Evolutionary conservation across 305 asterid species (phyloP), one percentile per base, ranked within the genome.

Genomic region (Fraxinus baroniana): DNA sequence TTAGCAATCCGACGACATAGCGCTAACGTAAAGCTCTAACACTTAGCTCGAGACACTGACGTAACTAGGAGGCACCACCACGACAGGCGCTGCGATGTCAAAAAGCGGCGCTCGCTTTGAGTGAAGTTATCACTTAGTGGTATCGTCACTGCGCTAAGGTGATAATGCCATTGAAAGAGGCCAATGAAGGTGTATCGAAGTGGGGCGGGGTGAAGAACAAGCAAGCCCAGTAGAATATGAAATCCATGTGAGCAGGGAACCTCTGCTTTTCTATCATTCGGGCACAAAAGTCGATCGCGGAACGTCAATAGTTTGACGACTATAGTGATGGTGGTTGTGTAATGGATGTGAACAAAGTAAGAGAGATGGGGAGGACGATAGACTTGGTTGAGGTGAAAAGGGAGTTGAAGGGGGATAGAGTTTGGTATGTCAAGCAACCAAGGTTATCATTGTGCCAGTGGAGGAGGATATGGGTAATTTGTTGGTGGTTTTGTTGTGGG

Each of bases 151-250:
- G 3, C 1, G 0, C 3, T 8, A 2, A 39, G 15, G 49, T 39
- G 49, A 39, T 39, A 39, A 39, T 0, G 49, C 0, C 0, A 15
- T 3, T 8, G 15, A 0, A 9, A 39, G 89, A 92, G 0, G 93
- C 95, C 28, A 91, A 94, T 88, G 89, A 86, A 4, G 99, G 97
- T 30, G 0, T 87, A 37, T 93, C 96, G 2, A 90, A 95, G 4
- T 95, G 99, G 97, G 98, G 94, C 87, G 98, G 97, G 7, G 99
- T 95, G 22, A 93, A 91, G 88, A 94, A 94, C 90, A 91, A 93
- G 88, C 98, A 95, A 83, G 98, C 99, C 74, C 97, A 91, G 86
- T 93, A 93, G 90, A 85, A 92, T 83, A 91, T 95, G 93, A 95
- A 93, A 86, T 52, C 89, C 74, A 93, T 95, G 98, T 75, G 82